Evolutionary conservation across 139 green algal species (phyloP).

Genomic region (Chlorella sp.): DNA sequence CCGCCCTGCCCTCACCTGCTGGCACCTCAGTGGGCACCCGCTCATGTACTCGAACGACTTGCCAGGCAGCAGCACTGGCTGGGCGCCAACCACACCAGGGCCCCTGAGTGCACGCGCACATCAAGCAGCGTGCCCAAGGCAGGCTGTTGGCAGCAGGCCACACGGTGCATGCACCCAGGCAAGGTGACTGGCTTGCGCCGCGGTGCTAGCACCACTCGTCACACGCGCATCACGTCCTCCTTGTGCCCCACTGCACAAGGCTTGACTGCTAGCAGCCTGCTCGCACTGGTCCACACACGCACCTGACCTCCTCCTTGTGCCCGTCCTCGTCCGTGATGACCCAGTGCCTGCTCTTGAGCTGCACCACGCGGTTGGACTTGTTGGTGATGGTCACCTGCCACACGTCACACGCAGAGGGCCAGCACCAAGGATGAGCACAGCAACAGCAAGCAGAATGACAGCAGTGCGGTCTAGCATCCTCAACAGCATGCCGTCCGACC

Average conservation of each 20-base stretch:
- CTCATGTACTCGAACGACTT: constrained; percentile 62
- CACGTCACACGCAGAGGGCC: too few species aligned
- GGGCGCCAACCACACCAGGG: constrained; percentile 69
- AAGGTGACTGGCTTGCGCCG: background rate
- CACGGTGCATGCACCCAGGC: background rate
- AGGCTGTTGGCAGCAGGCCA: background rate
- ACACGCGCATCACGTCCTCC: background rate
- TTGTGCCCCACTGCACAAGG: background rate
- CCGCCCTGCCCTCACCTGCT: too few species aligned
- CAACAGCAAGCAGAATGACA: too few species aligned
- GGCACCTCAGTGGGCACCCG: constrained; percentile 57
- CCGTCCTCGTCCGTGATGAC: constrained; percentile 50
- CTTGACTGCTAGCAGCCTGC: background rate
- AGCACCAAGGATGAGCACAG: too few species aligned
- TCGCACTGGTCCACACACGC: background rate
- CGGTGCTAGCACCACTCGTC: background rate
- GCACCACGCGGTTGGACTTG: constrained; percentile 19
- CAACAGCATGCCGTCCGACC: too few species aligned
- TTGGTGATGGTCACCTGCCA: background rate
- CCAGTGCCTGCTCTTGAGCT: constrained; percentile 46
- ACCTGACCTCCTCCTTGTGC: constrained; percentile 51
- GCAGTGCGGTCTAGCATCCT: too few species aligned
- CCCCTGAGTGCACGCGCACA: constrained; percentile 30
- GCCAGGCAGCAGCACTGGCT: constrained; percentile 64
- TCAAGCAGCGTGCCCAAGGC: background rate